Percentiles rank a stretch among this genome's conserved stretches.
Conservation (phyloP, 2,329 filamentous ascomycete genomes). For the Periconia digitata region DNA sequence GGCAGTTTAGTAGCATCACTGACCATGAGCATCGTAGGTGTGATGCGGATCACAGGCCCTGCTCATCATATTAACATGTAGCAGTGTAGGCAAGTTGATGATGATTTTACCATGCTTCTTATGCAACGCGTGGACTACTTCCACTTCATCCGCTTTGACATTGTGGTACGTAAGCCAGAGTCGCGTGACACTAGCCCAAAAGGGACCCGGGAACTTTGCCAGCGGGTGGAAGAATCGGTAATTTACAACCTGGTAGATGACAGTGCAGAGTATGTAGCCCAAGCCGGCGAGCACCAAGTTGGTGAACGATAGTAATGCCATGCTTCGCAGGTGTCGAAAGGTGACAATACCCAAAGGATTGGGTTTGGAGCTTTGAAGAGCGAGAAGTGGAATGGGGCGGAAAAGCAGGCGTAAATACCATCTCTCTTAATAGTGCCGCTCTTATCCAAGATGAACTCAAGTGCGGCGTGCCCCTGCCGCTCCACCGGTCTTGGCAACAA, state of each 20-base stretch:
- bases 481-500: too few relatives aligned
- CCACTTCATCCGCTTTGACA: constrained; percentile 50
- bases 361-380: background rate
- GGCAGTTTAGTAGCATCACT: constrained; percentile 59
- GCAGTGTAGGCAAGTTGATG: constrained; percentile 47
- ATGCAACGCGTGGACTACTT: constrained; percentile 47
- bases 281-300: background rate
- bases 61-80: constrained; percentile 48
- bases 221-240: constrained; percentile 56
- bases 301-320: background rate
- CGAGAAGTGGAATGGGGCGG: background rate
- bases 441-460: too few relatives aligned
- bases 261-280: background rate
- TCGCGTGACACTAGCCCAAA: constrained; percentile 55
- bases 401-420: background rate
- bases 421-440: background rate
- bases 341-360: background rate
- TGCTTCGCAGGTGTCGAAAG: background rate
- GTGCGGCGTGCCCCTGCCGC: too few relatives aligned
- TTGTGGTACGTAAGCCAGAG: constrained; percentile 59
- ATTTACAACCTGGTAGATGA: constrained; percentile 39
- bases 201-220: constrained; percentile 56
- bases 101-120: constrained; percentile 49
- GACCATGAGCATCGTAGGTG: constrained; percentile 55
- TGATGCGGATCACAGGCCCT: constrained; percentile 42